Evolutionary conservation across 1,284 basidiomycete species (phyloP).

Genomic region (Ceratobasidium sp.): DNA sequence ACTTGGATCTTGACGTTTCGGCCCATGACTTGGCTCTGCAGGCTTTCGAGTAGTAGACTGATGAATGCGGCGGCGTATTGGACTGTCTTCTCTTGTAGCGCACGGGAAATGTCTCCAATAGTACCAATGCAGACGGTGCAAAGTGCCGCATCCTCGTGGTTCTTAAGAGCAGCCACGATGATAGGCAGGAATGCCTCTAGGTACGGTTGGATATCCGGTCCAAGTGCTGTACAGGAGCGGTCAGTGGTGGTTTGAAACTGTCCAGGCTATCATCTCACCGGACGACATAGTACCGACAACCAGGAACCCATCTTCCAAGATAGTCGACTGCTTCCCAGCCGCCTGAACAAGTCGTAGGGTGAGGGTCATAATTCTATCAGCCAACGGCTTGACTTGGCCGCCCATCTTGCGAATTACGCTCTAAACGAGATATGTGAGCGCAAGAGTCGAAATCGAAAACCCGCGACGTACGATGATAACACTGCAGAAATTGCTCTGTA

Average conservation of each 20-base stretch:
- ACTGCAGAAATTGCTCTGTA: conserved; percentile 94
- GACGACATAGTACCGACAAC: conserved; percentile 88
- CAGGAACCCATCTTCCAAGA: conserved; percentile 97
- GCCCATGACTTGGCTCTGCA: conserved; percentile 89
- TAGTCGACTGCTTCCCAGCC: conserved; percentile 88
- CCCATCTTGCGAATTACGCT: conserved; percentile 84
- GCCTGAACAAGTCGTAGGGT: conserved; percentile 84
- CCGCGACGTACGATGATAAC: conserved; percentile 76
- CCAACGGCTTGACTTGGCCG: conserved; percentile 82
- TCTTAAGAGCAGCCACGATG: conserved; percentile 86
- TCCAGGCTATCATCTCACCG: conserved; percentile 52
- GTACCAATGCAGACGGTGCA: conserved; percentile 95
- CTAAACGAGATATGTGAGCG: conserved; percentile 52
- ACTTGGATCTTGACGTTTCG: conserved; percentile 97
- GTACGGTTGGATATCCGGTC: conserved; percentile 85
- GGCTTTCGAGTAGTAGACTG: conserved; percentile 86
- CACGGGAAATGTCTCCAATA: conserved; percentile 93
- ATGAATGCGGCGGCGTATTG: conserved; percentile 89
- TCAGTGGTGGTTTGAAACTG: conserved; percentile 17
- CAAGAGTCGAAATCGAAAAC: conserved; percentile 11
- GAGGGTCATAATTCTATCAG: conserved; percentile 95
- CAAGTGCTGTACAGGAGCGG: conserved; percentile 64
- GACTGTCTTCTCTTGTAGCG: conserved; percentile 80
- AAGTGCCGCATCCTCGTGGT: conserved; percentile 93
- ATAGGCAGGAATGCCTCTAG: conserved; percentile 88